A percentile compares a stretch with the other conserved stretches of the same genome.
phyloP scores from a whole-genome alignment of 805 yeast genomes.

The Komagataella populi region DNA sequence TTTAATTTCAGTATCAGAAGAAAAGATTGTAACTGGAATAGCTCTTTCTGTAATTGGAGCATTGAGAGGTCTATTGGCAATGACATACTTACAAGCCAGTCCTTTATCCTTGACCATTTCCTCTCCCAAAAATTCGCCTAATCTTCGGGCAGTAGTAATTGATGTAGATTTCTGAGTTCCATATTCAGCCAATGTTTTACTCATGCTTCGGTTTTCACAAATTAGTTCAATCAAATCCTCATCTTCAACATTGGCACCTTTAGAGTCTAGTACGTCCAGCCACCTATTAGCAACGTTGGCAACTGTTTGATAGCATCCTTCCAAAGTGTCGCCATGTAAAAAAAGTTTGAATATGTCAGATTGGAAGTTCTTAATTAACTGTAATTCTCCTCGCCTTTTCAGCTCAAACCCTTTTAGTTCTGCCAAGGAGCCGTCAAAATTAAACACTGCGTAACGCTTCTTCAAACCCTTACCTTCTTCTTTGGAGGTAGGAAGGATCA shows the following conservation, averaged over 20 bases:
- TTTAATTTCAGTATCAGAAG: constrained; percentile 64
- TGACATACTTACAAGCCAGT: constrained; percentile 86
- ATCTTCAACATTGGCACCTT: constrained; percentile 79
- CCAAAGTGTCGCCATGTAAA: constrained; percentile 70
- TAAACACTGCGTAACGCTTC: constrained; percentile 94
- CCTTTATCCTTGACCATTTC: constrained; percentile 97
- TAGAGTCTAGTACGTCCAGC: constrained; percentile 85
- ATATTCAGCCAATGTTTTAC: constrained; percentile 80
- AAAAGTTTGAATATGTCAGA: constrained; percentile 87
- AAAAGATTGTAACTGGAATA: constrained; percentile 88
- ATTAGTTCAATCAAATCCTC: constrained; percentile 88
- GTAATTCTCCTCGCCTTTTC: constrained; percentile 93
- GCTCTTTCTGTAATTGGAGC: constrained; percentile 96
- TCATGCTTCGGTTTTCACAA: constrained; percentile 94
- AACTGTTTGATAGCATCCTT: constrained; percentile 75
- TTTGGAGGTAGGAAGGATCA: constrained; percentile 92
- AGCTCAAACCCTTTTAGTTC: constrained; percentile 95
- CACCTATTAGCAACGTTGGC: constrained; percentile 91
- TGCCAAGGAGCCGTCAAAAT: constrained; percentile 85
- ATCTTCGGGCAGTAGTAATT: constrained; percentile 84
- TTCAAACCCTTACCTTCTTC: constrained; percentile 96
- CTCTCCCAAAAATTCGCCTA: constrained; percentile 90
- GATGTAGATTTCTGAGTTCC: constrained; percentile 88
- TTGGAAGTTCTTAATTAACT: constrained; percentile 87
- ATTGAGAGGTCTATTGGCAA: constrained; percentile 67